phyloP scores from a whole-genome alignment of 179 eudicot genomes.

The Silene noctiflora region DNA sequence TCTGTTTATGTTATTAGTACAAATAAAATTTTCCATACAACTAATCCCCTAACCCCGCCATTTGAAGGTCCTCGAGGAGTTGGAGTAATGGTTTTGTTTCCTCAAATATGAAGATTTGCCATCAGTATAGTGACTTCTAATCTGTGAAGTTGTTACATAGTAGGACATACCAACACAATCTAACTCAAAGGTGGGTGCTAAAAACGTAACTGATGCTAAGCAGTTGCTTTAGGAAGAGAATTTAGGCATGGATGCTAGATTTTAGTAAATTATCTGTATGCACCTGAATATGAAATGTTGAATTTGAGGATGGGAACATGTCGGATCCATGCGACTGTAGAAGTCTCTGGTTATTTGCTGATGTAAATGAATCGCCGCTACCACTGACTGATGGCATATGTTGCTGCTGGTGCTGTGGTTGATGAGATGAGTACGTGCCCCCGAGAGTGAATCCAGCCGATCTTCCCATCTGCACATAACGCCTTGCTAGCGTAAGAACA shows the following conservation, averaged over 20 bases:
- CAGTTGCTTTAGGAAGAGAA: background rate
- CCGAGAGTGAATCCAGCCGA: constrained; percentile 78
- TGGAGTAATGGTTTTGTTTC: background rate
- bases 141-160: background rate
- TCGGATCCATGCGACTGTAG: constrained; percentile 60
- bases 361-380: constrained; percentile 40
- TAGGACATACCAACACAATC: background rate
- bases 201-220: background rate
- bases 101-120: background rate
- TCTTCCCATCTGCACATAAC: constrained; percentile 64
- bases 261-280: background rate
- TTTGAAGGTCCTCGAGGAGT: background rate
- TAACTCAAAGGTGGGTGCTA: background rate
- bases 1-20: background rate
- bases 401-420: constrained; percentile 68
- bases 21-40: background rate
- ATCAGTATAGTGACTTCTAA: background rate
- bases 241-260: background rate
- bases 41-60: background rate
- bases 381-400: constrained; percentile 61
- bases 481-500: constrained; percentile 10
- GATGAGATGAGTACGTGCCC: constrained; percentile 63
- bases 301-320: constrained; percentile 35
- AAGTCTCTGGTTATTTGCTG: constrained; percentile 64
- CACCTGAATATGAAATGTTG: constrained; percentile 26